These are phyloP conservation scores for Sarocladium kiliense DNA, from an alignment of 2,329 filamentous ascomycete species.

Conservation along the genomic window DNA sequence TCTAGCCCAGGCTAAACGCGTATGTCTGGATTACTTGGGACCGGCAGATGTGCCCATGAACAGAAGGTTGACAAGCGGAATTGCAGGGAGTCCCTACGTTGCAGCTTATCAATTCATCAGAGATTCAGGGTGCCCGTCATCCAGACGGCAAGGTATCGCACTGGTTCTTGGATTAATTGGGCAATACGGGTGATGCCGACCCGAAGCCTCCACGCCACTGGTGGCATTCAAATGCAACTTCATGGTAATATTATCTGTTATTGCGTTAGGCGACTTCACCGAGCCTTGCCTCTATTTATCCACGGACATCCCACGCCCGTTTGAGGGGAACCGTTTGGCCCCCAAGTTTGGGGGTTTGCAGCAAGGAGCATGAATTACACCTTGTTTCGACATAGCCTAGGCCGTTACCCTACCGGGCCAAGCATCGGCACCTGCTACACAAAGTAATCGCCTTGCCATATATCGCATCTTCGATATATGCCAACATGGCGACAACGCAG, in stretches of 20 bases:
- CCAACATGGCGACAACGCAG: background rate
- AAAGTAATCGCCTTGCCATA: background rate
- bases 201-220: background rate
- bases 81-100: background rate
- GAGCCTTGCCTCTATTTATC: background rate
- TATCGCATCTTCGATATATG: conserved; percentile 2
- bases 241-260: background rate
- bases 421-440: background rate
- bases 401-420: background rate
- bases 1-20: background rate
- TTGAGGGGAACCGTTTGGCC: background rate
- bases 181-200: conserved; percentile 5
- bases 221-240: background rate
- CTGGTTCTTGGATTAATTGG: conserved; percentile 4
- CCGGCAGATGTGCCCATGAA: background rate
- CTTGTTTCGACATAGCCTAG: background rate
- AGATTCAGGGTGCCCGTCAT: background rate
- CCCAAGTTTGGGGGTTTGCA: background rate
- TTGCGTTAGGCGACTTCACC: background rate
- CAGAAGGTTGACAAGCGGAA: conserved; percentile 7
- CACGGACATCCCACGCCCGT: background rate
- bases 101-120: background rate
- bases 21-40: background rate
- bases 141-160: background rate
- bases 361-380: background rate